These are phyloP conservation scores for Haematococcus sp. DNA, from an alignment of 139 green algal genomes.

Conservation along the genomic window DNA sequence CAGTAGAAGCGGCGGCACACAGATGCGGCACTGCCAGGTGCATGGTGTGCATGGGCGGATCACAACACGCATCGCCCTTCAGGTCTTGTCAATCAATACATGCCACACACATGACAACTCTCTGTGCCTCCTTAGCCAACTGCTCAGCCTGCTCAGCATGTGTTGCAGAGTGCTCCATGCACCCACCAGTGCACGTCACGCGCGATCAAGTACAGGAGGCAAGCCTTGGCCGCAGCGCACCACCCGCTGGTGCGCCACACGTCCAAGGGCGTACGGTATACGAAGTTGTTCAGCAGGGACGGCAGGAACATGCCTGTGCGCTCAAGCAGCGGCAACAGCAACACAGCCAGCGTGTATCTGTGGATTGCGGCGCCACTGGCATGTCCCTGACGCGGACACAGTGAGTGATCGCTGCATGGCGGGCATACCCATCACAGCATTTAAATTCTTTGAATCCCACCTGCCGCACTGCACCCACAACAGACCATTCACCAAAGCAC, in stretches of 20 bases:
- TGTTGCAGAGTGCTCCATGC: too few relatives aligned
- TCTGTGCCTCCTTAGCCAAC: too few relatives aligned
- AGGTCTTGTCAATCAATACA: too few relatives aligned
- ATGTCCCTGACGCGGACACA: neutral
- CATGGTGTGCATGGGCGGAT: too few relatives aligned
- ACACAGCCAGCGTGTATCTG: neutral
- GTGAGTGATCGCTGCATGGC: neutral
- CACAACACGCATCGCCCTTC: too few relatives aligned
- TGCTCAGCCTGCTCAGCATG: too few relatives aligned
- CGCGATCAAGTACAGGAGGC: constrained; percentile 8
- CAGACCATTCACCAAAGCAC: neutral
- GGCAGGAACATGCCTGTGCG: constrained; percentile 52
- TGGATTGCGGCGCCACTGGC: neutral
- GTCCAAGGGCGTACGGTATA: constrained; percentile 32
- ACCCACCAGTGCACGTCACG: constrained; percentile 10
- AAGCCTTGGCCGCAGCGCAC: constrained; percentile 20
- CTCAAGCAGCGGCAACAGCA: neutral
- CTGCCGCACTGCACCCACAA: neutral
- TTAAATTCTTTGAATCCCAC: neutral
- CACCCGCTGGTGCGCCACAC: constrained; percentile 10
- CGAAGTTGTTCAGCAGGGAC: constrained; percentile 46
- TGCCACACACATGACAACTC: too few relatives aligned
- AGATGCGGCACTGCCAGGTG: neutral
- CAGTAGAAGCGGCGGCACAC: constrained; percentile 33
- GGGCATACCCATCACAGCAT: neutral